These are phyloP conservation scores for Fusarium brachygibbosum DNA, from an alignment of 2,329 filamentous ascomycete genomes.

Conservation along the genomic window DNA sequence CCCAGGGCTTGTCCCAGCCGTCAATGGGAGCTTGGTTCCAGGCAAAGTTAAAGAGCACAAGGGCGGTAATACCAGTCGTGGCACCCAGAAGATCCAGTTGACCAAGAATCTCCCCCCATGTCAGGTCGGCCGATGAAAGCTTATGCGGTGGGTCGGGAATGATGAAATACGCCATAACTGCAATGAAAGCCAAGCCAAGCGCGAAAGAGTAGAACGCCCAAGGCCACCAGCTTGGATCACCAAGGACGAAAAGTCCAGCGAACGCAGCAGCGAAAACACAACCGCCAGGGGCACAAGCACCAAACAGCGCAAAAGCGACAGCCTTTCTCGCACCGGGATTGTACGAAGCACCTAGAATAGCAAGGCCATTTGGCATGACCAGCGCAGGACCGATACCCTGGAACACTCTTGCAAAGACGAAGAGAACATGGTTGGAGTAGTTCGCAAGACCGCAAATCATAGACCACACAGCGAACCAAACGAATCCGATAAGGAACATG, in stretches of 20 bases:
- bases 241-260: slow-evolving; percentile 56
- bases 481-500: slow-evolving; percentile 66
- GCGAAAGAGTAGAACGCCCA: slow-evolving; percentile 62
- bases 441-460: slow-evolving; percentile 60
- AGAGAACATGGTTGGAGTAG: slow-evolving; percentile 59
- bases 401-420: slow-evolving; percentile 65
- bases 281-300: slow-evolving; percentile 62
- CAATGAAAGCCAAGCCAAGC: slow-evolving; percentile 53
- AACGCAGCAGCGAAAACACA: slow-evolving; percentile 59
- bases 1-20: slow-evolving; percentile 69
- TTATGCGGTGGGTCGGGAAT: slow-evolving; percentile 53
- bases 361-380: slow-evolving; percentile 73
- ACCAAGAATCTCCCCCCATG: slow-evolving; percentile 38
- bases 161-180: slow-evolving; percentile 50
- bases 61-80: slow-evolving; percentile 63
- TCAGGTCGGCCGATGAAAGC: slow-evolving; percentile 24
- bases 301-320: slow-evolving; percentile 69
- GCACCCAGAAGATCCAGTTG: slow-evolving; percentile 59
- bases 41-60: slow-evolving; percentile 75
- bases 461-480: slow-evolving; percentile 68
- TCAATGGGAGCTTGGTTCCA: slow-evolving; percentile 74
- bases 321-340: slow-evolving; percentile 69
- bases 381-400: slow-evolving; percentile 75
- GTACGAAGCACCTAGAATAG: slow-evolving; percentile 71
- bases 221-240: slow-evolving; percentile 60